Conservation (phyloP, 768 basidiomycete species). For the Auricularia sp. region DNA sequence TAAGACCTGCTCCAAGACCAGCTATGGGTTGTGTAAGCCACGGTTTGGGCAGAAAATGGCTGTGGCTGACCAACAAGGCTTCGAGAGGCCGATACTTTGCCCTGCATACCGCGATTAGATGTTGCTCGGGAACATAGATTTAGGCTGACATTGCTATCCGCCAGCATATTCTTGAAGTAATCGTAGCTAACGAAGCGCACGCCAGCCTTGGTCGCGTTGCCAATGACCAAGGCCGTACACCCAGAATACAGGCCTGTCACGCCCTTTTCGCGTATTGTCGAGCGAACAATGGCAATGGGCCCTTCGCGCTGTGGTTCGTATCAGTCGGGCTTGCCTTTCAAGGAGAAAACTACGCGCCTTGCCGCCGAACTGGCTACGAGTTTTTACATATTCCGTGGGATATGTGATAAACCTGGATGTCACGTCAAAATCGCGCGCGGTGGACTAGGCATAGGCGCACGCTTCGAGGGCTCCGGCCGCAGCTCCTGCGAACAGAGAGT, state of each 20-base stretch:
- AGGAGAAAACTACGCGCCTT: constrained; percentile 33
- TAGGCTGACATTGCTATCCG: constrained; percentile 64
- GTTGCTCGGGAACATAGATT: background rate
- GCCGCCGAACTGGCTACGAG: constrained; percentile 83
- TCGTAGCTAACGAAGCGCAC: constrained; percentile 95
- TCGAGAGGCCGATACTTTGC: background rate
- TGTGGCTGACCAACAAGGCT: background rate
- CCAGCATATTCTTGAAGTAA: constrained; percentile 74
- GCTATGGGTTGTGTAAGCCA: constrained; percentile 15
- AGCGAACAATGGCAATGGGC: constrained; percentile 61
- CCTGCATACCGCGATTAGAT: constrained; percentile 13
- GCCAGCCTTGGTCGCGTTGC: constrained; percentile 90
- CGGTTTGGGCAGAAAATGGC: no score
- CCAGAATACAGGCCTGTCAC: constrained; percentile 86
- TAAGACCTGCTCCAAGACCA: constrained; percentile 66
- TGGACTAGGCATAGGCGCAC: constrained; percentile 34
- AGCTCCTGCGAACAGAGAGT: constrained; percentile 83
- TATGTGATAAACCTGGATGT: constrained; percentile 69
- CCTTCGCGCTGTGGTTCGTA: constrained; percentile 41
- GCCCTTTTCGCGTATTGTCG: constrained; percentile 69
- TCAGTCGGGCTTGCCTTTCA: background rate
- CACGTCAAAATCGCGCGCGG: background rate
- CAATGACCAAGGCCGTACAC: constrained; percentile 78
- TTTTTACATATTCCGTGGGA: constrained; percentile 89
- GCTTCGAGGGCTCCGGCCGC: constrained; percentile 91